These are phyloP conservation scores for Leccinum olivaceopallidum DNA, from an alignment of 768 basidiomycete genomes.

Conservation along the genomic window DNA sequence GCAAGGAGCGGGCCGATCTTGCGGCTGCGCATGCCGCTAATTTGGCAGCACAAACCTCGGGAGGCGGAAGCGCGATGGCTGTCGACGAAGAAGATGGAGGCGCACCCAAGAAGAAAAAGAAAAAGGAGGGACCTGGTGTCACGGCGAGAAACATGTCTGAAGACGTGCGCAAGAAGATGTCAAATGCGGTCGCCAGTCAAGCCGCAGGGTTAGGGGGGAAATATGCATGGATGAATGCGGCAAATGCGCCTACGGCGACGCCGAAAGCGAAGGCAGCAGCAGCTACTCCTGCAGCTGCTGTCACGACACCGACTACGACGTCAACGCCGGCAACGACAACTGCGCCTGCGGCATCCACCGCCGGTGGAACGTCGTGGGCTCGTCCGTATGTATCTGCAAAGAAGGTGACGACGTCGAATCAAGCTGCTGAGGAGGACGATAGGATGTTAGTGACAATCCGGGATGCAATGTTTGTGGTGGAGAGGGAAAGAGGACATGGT, in stretches of 20 bases:
- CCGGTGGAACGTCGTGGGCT: constrained; percentile 48
- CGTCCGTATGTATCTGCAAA: constrained; percentile 62
- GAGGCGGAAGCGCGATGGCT: constrained; percentile 25
- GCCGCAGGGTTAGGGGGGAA: constrained; percentile 83
- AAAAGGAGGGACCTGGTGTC: constrained; percentile 81
- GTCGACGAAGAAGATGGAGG: constrained; percentile 52
- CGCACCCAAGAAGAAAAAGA: constrained; percentile 76
- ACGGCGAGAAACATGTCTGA: constrained; percentile 90
- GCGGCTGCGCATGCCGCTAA: constrained; percentile 70
- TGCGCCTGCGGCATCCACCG: constrained; percentile 30
- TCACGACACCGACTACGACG: constrained; percentile 26
- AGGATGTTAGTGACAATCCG: constrained; percentile 64
- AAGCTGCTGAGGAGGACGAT: constrained; percentile 54
- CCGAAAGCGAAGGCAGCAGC: constrained; percentile 39
- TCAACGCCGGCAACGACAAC: constrained; percentile 34
- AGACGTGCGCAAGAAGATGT: constrained; percentile 90
- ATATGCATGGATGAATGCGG: constrained; percentile 88
- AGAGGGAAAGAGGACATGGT: constrained; percentile 81
- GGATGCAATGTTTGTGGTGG: constrained; percentile 85
- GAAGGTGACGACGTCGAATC: constrained; percentile 39
- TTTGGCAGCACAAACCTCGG: constrained; percentile 57
- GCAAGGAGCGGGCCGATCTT: constrained; percentile 75
- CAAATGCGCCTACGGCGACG: constrained; percentile 44
- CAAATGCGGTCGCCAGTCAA: constrained; percentile 85
- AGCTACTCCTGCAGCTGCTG: constrained; percentile 34